phyloP scores from a whole-genome alignment of 2,329 filamentous ascomycete species.

The Nigrospora osmanthi region DNA sequence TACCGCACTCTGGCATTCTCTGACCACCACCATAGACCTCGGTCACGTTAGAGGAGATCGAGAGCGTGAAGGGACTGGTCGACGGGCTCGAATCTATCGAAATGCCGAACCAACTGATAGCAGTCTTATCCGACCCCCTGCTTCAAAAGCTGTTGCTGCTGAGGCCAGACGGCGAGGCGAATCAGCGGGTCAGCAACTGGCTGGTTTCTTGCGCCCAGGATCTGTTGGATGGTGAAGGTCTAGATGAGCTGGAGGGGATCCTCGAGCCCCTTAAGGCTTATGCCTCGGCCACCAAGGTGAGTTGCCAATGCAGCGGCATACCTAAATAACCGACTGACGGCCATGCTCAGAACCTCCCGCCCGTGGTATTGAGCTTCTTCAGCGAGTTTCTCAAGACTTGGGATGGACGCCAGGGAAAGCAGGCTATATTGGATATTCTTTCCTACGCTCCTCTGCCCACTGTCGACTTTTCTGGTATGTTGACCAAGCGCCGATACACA shows the following conservation, averaged over 20 bases:
- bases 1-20: too few species aligned
- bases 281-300: constrained; percentile 47
- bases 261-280: constrained; percentile 49
- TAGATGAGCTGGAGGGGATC: constrained; percentile 43
- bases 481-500: neutral
- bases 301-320: constrained; percentile 5
- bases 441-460: constrained; percentile 41
- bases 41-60: constrained; percentile 69
- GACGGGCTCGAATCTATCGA: constrained; percentile 70
- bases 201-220: constrained; percentile 48
- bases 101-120: constrained; percentile 73
- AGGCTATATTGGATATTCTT: constrained; percentile 50
- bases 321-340: neutral
- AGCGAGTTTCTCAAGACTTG: constrained; percentile 47
- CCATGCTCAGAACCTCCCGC: constrained; percentile 32
- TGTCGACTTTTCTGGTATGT: constrained; percentile 45
- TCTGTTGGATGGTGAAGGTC: constrained; percentile 41
- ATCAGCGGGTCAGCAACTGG: constrained; percentile 51
- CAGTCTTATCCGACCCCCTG: constrained; percentile 66
- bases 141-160: constrained; percentile 71
- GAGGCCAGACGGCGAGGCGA: constrained; percentile 43
- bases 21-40: constrained; percentile 35
- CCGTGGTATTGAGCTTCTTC: constrained; percentile 42
- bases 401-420: constrained; percentile 50
- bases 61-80: constrained; percentile 62